Evolutionary conservation across 345 rosid species (phyloP).

Genomic region (Eucalyptus regnans): DNA sequence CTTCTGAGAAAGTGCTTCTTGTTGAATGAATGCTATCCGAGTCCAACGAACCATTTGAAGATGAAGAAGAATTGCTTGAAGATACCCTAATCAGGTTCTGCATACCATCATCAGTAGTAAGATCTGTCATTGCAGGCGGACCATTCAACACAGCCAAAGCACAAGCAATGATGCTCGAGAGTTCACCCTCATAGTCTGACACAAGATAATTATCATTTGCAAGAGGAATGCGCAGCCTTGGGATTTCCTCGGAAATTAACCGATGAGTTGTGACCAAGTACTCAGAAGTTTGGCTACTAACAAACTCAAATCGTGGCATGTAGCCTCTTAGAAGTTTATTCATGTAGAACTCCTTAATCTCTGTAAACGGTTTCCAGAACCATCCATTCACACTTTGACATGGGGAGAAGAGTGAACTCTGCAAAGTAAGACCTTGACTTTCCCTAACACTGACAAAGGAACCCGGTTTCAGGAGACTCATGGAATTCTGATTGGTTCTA

Average conservation of each 20-base stretch:
- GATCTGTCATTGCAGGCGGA: slow-evolving; percentile 6
- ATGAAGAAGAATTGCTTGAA: slow-evolving; percentile 34
- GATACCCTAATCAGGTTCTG: slow-evolving; percentile 15
- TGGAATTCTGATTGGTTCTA: slow-evolving; percentile 18
- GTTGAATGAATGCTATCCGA: slow-evolving; percentile 28
- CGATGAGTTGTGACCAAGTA: slow-evolving; percentile 30
- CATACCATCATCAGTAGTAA: slow-evolving; percentile 11
- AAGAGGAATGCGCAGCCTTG: slow-evolving; percentile 65
- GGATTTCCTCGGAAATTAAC: slow-evolving; percentile 63
- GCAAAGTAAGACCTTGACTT: slow-evolving; percentile 16
- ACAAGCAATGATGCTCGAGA: slow-evolving; percentile 89
- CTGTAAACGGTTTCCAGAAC: slow-evolving; percentile 80
- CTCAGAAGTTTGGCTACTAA: slow-evolving; percentile 22
- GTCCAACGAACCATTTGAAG: slow-evolving; percentile 46
- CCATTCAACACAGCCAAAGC: slow-evolving; percentile 55
- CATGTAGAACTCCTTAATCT: slow-evolving; percentile 39
- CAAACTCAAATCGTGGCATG: slow-evolving; percentile 38
- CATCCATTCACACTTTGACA: slow-evolving; percentile 46
- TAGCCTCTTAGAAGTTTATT: slow-evolving; percentile 51
- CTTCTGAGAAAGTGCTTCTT: slow-evolving; percentile 31
- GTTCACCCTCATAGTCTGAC: slow-evolving; percentile 83
- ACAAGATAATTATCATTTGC: slow-evolving; percentile 37
- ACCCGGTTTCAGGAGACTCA: slow-evolving; percentile 5
- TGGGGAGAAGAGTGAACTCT: slow-evolving; percentile 16
- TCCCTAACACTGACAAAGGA: not conserved